Evolutionary conservation across 495 filamentous ascomycete genomes (phyloP).

Genomic region (Trypethelium eluteriae): DNA sequence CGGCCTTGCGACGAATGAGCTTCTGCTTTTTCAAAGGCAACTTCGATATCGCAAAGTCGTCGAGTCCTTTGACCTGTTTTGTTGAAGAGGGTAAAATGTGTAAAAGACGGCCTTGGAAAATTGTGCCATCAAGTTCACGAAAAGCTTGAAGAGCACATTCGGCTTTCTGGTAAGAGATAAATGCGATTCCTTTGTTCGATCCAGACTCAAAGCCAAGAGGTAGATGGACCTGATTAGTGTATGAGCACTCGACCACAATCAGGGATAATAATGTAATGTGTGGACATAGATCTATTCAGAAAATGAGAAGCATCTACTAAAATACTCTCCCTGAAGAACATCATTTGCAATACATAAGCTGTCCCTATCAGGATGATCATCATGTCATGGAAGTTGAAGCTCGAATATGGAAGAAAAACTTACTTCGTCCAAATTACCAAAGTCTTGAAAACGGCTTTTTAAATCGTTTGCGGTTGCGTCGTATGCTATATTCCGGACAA

Average conservation of each 20-base stretch:
- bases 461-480: conserved; percentile 70
- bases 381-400: conserved; percentile 42
- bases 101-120: conserved; percentile 84
- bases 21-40: conserved; percentile 91
- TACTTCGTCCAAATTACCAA: conserved; percentile 82
- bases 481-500: conserved; percentile 84
- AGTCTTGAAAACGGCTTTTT: conserved; percentile 56
- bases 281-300: conserved; percentile 40
- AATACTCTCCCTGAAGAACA: conserved; percentile 56
- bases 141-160: conserved; percentile 70
- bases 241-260: not conserved
- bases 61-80: conserved; percentile 71
- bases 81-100: conserved; percentile 77
- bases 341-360: conserved; percentile 78
- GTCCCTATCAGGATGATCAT: conserved; percentile 99
- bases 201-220: conserved; percentile 58
- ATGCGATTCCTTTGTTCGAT: conserved; percentile 77
- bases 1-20: conserved; percentile 71
- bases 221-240: conserved; percentile 61
- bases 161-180: conserved; percentile 65
- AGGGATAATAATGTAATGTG: too few species aligned
- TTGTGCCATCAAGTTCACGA: conserved; percentile 62
- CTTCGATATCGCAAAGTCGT: conserved; percentile 80
- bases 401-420: conserved; percentile 32
- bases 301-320: conserved; percentile 70